A percentile compares a stretch with the other conserved stretches of the same genome.
These are phyloP conservation scores for Lodderomyces parapsilosis DNA, from an alignment of 1,139 yeast genomes.

Conservation along the genomic window DNA sequence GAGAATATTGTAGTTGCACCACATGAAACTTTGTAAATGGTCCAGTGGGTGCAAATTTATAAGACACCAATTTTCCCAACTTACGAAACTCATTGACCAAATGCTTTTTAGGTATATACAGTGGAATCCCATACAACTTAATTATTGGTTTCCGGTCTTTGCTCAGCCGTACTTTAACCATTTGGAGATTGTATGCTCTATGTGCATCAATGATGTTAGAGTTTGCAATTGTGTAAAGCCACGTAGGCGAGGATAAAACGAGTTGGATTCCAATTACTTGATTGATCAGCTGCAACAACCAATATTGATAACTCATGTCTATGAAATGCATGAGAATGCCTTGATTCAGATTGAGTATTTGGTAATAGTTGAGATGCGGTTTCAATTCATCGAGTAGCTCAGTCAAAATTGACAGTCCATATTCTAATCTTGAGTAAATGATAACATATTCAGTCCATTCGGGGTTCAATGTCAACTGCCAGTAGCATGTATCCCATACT, in stretches of 20 bases:
- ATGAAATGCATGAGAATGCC: constrained; percentile 10
- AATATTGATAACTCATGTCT: background rate
- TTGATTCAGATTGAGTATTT: background rate
- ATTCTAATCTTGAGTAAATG: background rate
- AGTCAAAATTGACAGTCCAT: constrained; percentile 1
- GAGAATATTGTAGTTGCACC: constrained; percentile 11
- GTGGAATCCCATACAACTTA: constrained; percentile 12
- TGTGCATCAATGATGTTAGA: background rate
- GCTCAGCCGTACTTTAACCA: constrained; percentile 2
- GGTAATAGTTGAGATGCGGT: constrained; percentile 7
- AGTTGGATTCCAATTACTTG: background rate
- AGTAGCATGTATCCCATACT: background rate
- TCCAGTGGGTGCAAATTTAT: constrained; percentile 11
- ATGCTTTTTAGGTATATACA: background rate
- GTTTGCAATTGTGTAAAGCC: background rate
- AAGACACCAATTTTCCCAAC: constrained; percentile 11
- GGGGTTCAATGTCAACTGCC: background rate
- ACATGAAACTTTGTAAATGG: constrained; percentile 10
- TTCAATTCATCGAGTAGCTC: constrained; percentile 3
- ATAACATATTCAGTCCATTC: background rate
- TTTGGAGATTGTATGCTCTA: constrained; percentile 10
- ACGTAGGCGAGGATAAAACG: background rate
- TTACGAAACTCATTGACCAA: constrained; percentile 8
- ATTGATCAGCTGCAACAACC: background rate
- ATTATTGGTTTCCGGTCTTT: constrained; percentile 7